A percentile compares a stretch with the other conserved stretches of the same genome.
These are phyloP conservation scores for Hericium coralloides DNA, from an alignment of 768 basidiomycete species.

Conservation along the genomic window DNA sequence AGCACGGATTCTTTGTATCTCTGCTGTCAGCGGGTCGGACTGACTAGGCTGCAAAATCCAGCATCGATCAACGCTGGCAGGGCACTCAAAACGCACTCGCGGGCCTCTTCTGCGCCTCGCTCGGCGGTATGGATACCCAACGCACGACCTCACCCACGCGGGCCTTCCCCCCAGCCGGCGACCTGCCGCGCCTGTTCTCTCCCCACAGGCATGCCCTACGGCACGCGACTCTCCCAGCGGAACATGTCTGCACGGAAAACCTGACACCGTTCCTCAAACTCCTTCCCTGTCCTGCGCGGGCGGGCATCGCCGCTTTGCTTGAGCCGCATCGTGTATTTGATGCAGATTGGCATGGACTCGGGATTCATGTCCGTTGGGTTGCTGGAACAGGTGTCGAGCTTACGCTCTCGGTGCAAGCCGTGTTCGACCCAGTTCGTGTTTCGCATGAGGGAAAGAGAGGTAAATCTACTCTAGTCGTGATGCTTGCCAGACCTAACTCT, in stretches of 20 bases:
- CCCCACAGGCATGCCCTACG: conserved; percentile 43
- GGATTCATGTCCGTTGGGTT: conserved; percentile 65
- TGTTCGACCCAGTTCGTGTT: conserved; percentile 66
- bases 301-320: conserved; percentile 75
- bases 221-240: conserved; percentile 72
- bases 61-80: conserved; percentile 72
- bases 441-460: conserved; percentile 47
- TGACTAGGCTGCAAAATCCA: conserved; percentile 19
- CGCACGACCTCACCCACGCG: conserved; percentile 60
- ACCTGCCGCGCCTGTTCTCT: conserved; percentile 36
- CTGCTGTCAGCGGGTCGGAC: not conserved
- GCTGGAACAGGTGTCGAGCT: conserved; percentile 47
- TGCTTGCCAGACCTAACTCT: conserved; percentile 5
- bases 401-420: conserved; percentile 60
- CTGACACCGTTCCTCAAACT: conserved; percentile 93
- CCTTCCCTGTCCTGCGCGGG: conserved; percentile 83
- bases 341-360: conserved; percentile 87
- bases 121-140: conserved; percentile 67
- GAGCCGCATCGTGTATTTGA: conserved; percentile 85
- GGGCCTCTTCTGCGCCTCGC: conserved; percentile 90
- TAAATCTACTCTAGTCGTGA: conserved; percentile 18
- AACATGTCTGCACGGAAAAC: conserved; percentile 95
- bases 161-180: conserved; percentile 55
- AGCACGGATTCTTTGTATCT: too few relatives aligned
- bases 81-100: conserved; percentile 83